Evolutionary conservation across 495 filamentous ascomycete genomes (phyloP).

Genomic region (Venustampulla echinocandica): DNA sequence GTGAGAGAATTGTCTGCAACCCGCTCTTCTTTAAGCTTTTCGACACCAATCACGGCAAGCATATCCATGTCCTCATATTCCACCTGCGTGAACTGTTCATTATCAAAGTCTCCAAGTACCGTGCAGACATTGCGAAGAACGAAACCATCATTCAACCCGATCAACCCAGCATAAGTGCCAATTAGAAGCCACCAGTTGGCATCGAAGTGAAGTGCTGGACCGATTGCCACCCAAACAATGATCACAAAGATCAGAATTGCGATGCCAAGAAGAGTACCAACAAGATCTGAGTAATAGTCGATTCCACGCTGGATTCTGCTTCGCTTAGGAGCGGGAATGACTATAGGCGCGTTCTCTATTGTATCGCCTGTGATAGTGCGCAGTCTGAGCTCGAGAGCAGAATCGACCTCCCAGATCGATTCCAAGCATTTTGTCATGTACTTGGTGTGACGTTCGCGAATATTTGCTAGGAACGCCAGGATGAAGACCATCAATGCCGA

Average conservation of each 20-base stretch:
- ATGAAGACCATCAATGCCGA: conserved; percentile 32
- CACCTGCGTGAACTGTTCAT: conserved; percentile 16
- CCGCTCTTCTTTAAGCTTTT: conserved; percentile 11
- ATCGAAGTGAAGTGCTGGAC: conserved; percentile 25
- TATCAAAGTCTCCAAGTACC: conserved; percentile 20
- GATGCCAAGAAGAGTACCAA: conserved; percentile 30
- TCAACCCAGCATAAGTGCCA: conserved; percentile 33
- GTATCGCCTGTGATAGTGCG: conserved; percentile 22
- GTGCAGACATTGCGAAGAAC: conserved; percentile 33
- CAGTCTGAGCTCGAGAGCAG: conserved; percentile 27
- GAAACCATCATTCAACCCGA: conserved; percentile 33
- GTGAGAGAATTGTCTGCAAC: conserved; percentile 17
- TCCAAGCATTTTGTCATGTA: conserved; percentile 26
- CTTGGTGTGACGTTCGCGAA: conserved; percentile 30
- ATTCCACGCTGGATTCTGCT: conserved; percentile 26
- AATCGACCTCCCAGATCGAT: conserved; percentile 27
- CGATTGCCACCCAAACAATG: conserved; percentile 27
- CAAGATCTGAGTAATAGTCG: conserved; percentile 32
- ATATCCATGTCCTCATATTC: conserved; percentile 15
- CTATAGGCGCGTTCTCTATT: conserved; percentile 12
- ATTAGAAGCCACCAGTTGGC: conserved; percentile 35
- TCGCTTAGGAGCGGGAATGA: conserved; percentile 22
- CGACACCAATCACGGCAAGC: conserved; percentile 14
- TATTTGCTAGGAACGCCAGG: conserved; percentile 31
- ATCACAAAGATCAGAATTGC: conserved; percentile 27